Conservation (phyloP, 805 yeast genomes). For the Scheffersomyces amazonensis region DNA sequence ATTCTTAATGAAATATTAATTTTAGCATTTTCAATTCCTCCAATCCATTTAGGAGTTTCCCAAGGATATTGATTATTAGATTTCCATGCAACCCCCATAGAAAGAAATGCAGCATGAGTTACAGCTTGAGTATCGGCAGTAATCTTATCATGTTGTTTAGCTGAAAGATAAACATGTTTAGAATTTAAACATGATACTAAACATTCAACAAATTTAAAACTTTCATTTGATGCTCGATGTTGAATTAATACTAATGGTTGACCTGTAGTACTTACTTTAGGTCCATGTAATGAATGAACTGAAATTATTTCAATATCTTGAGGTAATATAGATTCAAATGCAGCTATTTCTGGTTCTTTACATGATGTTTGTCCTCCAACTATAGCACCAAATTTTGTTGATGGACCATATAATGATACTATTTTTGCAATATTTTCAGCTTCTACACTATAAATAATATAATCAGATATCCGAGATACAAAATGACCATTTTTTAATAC, state of each 20-base stretch:
- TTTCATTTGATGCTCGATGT: constrained; percentile 60
- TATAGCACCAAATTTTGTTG: constrained; percentile 81
- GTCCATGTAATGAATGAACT: constrained; percentile 93
- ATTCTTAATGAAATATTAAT: constrained; percentile 90
- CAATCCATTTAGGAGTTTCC: constrained; percentile 81
- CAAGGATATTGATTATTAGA: constrained; percentile 84
- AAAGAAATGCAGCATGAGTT: constrained; percentile 93
- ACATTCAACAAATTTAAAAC: constrained; percentile 57
- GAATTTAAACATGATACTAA: constrained; percentile 74
- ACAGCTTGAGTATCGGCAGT: constrained; percentile 99
- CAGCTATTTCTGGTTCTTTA: constrained; percentile 83
- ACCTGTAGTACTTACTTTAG: constrained; percentile 81
- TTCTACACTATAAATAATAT: constrained; percentile 86
- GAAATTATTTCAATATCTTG: constrained; percentile 78
- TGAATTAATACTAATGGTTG: constrained; percentile 88
- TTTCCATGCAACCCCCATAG: constrained; percentile 98
- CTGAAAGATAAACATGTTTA: constrained; percentile 70
- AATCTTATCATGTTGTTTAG: constrained; percentile 88
- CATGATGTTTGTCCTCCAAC: constrained; percentile 99
- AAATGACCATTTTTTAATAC: constrained; percentile 76
- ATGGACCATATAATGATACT: constrained; percentile 76
- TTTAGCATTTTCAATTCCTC: constrained; percentile 95
- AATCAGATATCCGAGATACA: constrained; percentile 80
- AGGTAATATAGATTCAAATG: constrained; percentile 77
- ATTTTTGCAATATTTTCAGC: constrained; percentile 79